phyloP scores from a whole-genome alignment of 306 rosid species.

The Senna tora region DNA sequence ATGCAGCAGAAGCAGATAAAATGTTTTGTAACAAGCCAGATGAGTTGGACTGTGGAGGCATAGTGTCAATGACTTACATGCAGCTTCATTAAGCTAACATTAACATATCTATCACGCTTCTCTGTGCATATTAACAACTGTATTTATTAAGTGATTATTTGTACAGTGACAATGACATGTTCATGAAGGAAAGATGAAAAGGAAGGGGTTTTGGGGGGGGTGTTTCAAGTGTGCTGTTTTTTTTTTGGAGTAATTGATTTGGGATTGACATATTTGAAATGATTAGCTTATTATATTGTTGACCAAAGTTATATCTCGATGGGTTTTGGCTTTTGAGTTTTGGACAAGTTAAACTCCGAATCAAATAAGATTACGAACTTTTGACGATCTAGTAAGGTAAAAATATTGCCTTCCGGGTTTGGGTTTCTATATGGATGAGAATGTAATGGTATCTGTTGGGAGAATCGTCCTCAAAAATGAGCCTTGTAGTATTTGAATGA shows the following conservation, averaged over 20 bases:
- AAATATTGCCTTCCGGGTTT: no score
- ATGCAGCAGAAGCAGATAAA: background rate
- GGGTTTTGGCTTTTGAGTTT: no score
- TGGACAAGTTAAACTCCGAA: no score
- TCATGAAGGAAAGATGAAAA: background rate
- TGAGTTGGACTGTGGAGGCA: background rate
- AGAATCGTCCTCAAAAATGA: no score
- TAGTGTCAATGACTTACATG: background rate
- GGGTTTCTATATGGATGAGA: no score
- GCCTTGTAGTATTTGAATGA: no score
- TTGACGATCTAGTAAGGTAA: no score
- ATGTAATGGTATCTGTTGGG: no score
- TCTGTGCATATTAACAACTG: background rate
- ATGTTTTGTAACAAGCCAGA: background rate
- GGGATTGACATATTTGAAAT: background rate
- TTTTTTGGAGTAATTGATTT: background rate
- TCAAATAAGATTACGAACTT: no score
- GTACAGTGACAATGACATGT: background rate
- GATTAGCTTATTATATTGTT: no score
- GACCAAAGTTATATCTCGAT: no score
- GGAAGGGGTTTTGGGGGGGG: background rate
- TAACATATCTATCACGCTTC: background rate
- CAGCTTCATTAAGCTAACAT: background rate
- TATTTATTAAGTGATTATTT: background rate
- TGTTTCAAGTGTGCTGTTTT: background rate